phyloP scores from a whole-genome alignment of 106 monocot genomes.

The Dendrobium huoshanense region DNA sequence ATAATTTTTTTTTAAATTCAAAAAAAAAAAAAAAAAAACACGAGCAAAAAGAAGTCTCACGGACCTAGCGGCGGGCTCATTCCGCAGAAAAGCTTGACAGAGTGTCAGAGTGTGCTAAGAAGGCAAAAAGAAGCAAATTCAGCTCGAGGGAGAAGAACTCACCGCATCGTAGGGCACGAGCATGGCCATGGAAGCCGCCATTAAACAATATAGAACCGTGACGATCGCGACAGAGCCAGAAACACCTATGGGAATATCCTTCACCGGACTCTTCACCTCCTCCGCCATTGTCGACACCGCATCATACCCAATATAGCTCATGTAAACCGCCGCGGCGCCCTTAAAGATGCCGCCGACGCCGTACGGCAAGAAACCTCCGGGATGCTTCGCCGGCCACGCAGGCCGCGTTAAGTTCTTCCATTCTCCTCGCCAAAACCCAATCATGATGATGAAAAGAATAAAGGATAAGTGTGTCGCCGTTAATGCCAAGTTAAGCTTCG shows the following conservation, averaged over 20 bases:
- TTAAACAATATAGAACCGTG: conserved; percentile 80
- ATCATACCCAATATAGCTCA: conserved; percentile 97
- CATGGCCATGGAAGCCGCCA: conserved; percentile 88
- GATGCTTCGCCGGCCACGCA: conserved; percentile 29
- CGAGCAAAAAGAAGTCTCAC: neutral
- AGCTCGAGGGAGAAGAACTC: neutral
- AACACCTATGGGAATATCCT: conserved; percentile 89
- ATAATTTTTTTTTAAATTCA: too few relatives aligned
- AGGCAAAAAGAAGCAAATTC: neutral
- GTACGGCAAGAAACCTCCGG: conserved; percentile 73
- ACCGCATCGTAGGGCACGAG: conserved; percentile 90
- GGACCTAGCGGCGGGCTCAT: neutral
- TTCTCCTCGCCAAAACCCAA: conserved; percentile 72
- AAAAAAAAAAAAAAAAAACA: neutral
- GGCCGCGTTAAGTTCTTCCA: conserved; percentile 49
- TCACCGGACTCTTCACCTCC: conserved; percentile 63
- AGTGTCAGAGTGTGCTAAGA: neutral
- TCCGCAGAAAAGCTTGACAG: neutral
- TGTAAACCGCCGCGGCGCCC: conserved; percentile 77
- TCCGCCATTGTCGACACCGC: conserved; percentile 99
- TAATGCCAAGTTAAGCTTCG: conserved; percentile 70
- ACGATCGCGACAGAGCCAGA: conserved; percentile 82
- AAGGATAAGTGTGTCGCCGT: conserved; percentile 67
- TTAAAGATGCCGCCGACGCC: conserved; percentile 66
- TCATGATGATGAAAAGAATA: conserved; percentile 78